Conservation (phyloP, 768 basidiomycete genomes). For the Hericium alpestre region DNA sequence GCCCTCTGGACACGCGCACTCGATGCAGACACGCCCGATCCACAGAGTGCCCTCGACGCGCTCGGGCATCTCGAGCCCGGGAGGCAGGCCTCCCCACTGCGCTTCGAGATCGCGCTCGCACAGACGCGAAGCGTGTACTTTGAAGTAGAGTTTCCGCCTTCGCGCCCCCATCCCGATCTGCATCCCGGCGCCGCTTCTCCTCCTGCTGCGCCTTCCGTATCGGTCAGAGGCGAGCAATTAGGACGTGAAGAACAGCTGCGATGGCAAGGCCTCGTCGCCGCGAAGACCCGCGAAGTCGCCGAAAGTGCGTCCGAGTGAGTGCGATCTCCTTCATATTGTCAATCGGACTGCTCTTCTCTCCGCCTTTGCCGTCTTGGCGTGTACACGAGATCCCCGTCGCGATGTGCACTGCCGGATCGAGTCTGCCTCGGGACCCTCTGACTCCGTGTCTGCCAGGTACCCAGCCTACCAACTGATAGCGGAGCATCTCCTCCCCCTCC, state of each 20-base stretch:
- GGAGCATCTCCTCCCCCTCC: conserved; percentile 41
- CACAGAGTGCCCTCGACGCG: conserved; percentile 6
- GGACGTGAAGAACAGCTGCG: not conserved
- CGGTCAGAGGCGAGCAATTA: not conserved
- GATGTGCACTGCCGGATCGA: not conserved
- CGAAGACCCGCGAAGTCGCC: conserved; percentile 7
- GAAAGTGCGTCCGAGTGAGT: conserved; percentile 2
- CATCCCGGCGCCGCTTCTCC: not conserved
- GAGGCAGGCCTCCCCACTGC: not conserved
- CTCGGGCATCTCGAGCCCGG: conserved; percentile 2
- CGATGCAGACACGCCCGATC: conserved; percentile 14
- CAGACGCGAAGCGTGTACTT: not conserved
- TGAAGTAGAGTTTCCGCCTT: not conserved
- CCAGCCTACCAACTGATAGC: conserved; percentile 52
- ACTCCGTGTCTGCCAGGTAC: conserved; percentile 31
- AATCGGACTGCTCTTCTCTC: not conserved
- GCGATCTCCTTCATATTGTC: not conserved
- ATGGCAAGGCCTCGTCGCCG: not conserved
- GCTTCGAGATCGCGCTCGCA: not conserved
- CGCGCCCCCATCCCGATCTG: not conserved
- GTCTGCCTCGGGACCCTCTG: not conserved
- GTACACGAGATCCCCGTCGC: no score
- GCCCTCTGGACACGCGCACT: conserved; percentile 17
- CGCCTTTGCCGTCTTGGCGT: no score
- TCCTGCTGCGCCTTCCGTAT: conserved; percentile 12